Evolutionary conservation across 2,329 filamentous ascomycete species (phyloP), one percentile per base, ranked within the genome.

Genomic region (Penicillium sp.): DNA sequence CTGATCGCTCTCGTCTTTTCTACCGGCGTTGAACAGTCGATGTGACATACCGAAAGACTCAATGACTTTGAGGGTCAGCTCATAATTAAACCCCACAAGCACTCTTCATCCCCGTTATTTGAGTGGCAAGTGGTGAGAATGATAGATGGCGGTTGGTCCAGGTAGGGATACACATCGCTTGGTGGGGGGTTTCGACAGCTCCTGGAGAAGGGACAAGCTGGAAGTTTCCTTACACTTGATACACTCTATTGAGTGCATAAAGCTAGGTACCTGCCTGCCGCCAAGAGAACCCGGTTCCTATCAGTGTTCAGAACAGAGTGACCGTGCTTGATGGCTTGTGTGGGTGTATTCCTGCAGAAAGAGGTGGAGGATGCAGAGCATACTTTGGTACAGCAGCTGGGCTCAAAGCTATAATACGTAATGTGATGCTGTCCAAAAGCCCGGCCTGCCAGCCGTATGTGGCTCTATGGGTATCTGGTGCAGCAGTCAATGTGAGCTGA

Each of bases 141-240:
- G 67, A 50, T 76, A 80, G 8, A 85, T 76, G 29, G 76, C 74
- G 0, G 76, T 76, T 81, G 84, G 84, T 23, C 82, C 82, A 0
- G 79, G 79, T 79, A 84, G 18, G 84, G 69, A 46, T 74, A 82
- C 0, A 85, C 75, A 55, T 84, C 80, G 30, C 30, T 11, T 11
- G 30, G 30, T 11, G 9, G n/a, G n/a, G n/a, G n/a, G n/a, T n/a
- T n/a, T n/a, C n/a, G n/a, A n/a, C n/a, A 32, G 9, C 9, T 11
- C 30, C 9, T 32, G 30, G 30, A 32, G 30, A 10, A 3, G 30
- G 7, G 13, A 7, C 13, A 9, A 3, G 9, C 30, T 32, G 30
- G 3, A 11, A 10, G 30, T 11, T 32, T 11, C 10, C 30, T 10
- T 32, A 10, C 3, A 6, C 30, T 11, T 32, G 30, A 11, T 11